Evolutionary conservation across 83 land plant genomes (phyloP).

Genomic region (Diphasiastrum complanatum): DNA sequence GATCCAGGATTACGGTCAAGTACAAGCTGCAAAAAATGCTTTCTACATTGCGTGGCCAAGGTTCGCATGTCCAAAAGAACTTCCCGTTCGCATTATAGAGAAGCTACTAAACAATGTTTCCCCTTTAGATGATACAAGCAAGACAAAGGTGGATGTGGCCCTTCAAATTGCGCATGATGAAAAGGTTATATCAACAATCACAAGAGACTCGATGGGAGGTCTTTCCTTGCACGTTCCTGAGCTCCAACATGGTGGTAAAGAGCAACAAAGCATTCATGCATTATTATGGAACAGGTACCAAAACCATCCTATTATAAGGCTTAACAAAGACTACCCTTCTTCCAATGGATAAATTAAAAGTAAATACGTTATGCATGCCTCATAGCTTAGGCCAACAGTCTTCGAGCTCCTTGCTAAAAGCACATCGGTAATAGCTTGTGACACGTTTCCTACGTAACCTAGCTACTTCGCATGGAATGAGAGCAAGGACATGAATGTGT

Average conservation of each 20-base stretch:
- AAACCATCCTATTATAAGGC: too few species aligned
- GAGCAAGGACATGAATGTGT: too few species aligned
- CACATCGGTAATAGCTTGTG: too few species aligned
- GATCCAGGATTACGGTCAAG: constrained; percentile 40
- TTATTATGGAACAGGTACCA: constrained; percentile 81
- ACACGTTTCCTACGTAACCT: too few species aligned
- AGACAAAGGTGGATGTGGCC: constrained; percentile 44
- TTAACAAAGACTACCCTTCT: too few species aligned
- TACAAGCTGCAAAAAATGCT: constrained; percentile 51
- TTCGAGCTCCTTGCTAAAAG: too few species aligned
- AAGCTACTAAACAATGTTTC: constrained; percentile 35
- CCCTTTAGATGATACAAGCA: constrained; percentile 21
- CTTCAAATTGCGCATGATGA: constrained; percentile 62
- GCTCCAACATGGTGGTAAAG: constrained; percentile 26
- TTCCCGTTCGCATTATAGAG: constrained; percentile 48
- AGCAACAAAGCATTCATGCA: constrained; percentile 55
- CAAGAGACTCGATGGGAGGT: background rate
- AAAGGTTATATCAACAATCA: constrained; percentile 33
- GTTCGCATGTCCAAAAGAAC: constrained; percentile 46
- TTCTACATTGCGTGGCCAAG: constrained; percentile 46
- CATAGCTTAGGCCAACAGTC: too few species aligned
- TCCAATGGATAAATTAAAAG: too few species aligned
- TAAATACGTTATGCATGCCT: too few species aligned
- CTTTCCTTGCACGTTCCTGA: background rate
- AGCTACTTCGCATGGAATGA: too few species aligned